Percentiles rank a stretch among this genome's conserved stretches.
Conservation (phyloP, 768 basidiomycete genomes). For the Hypsizygus marmoreus region DNA sequence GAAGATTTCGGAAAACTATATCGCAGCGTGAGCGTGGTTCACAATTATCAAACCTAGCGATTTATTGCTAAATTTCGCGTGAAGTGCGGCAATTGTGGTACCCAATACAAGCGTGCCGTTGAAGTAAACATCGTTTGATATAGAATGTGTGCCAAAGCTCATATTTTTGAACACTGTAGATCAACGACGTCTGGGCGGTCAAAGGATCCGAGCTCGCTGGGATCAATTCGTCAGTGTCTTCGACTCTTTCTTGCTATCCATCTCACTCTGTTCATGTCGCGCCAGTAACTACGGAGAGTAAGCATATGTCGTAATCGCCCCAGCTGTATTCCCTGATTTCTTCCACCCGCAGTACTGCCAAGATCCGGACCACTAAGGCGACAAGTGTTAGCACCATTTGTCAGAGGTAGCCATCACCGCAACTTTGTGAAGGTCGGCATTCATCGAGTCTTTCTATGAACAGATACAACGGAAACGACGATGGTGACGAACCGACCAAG, state of each 20-base stretch:
- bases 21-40: constrained; percentile 33
- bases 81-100: constrained; percentile 35
- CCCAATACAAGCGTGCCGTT: constrained; percentile 29
- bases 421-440: not conserved
- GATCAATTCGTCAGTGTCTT: constrained; percentile 31
- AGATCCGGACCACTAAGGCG: constrained; percentile 32
- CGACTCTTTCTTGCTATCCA: not conserved
- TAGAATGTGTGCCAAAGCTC: not conserved
- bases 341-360: constrained; percentile 26
- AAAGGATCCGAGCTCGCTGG: constrained; percentile 29
- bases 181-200: constrained; percentile 37
- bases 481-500: constrained; percentile 31
- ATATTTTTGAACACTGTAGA: constrained; percentile 6
- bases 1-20: constrained; percentile 43
- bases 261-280: not conserved
- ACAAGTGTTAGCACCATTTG: constrained; percentile 33
- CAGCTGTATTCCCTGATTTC: not conserved
- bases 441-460: no score
- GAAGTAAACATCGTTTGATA: constrained; percentile 5
- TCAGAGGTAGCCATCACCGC: constrained; percentile 16
- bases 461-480: constrained; percentile 32
- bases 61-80: not conserved
- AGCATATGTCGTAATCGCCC: constrained; percentile 5
- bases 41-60: no score
- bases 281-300: constrained; percentile 41